Base-by-base conservation (phyloP, 371 early-diverging fungal genomes). In the Mortierella sp. region DNA sequence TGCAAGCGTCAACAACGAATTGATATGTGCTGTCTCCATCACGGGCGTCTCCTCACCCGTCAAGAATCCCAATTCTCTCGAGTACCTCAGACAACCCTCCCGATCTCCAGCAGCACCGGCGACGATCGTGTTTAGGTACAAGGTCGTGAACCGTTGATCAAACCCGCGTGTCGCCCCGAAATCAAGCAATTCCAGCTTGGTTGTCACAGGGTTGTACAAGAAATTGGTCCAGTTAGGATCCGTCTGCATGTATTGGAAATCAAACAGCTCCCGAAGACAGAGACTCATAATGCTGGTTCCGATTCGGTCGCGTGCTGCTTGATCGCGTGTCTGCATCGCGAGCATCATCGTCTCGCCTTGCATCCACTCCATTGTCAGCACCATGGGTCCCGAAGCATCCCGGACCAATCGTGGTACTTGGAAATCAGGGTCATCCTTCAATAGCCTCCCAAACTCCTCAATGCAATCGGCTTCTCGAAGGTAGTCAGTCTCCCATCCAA, bases 141-240 rank as follows among this genome's bases (percentile, higher is more conserved):
- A 59, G 12, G 89, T 83, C 44, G 93, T 79, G 67, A 99, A 99
- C 34, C 80, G 65, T 26, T 85, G 73, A 14, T 86, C 83, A 69
- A 93, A 98, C 52, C 87, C 90, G n/a, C 97, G 87, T 26, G 94
- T 91, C 2, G 97, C 94, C 15, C 99, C 99, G 85, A 99, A 99
- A 76, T 99, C 99, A 26, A 99, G 72, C 67, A 99, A 70, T 27
- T 91, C 90, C 49, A 97, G 83, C 82, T 87, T 91, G 31, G 83
- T 80, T 17, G 84, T 84, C 6, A 42, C 41, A 15, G 72, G 78
- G 69, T 95, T 89, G 73, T 95, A 99, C 63, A 99, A 82, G 71
- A 99, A 99, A 79, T 99, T 99, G 56, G 95, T 88, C 97, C 97
- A 99, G 76, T 99, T 99, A 5, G 99, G 99, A 73, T 99, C 99